Evolutionary conservation across 768 basidiomycete genomes (phyloP).

Genomic region (Rhizopogon roseolus): DNA sequence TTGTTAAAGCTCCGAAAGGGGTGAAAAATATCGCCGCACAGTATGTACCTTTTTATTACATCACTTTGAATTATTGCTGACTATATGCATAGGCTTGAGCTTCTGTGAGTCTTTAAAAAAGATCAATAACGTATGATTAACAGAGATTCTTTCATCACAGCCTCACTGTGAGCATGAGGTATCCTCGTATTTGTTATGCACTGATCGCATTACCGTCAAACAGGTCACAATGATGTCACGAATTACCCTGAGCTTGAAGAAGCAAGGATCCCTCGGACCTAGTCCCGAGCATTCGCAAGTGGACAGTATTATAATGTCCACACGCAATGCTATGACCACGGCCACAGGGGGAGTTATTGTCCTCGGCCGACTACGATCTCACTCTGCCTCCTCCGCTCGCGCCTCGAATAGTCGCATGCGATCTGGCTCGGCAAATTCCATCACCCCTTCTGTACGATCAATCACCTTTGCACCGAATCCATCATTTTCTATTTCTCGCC

Average conservation of each 20-base stretch:
- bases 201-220: slow-evolving; percentile 2
- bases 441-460: not conserved
- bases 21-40: slow-evolving; percentile 34
- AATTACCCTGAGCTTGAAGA: slow-evolving; percentile 55
- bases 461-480: not conserved
- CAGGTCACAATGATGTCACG: slow-evolving; percentile 66
- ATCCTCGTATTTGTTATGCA: not conserved
- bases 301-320: not conserved
- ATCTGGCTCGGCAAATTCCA: slow-evolving; percentile 1
- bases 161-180: slow-evolving; percentile 8
- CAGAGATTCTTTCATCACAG: slow-evolving; percentile 26
- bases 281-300: too few species aligned
- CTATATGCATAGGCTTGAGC: slow-evolving; percentile 20
- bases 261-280: slow-evolving; percentile 14
- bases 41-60: slow-evolving; percentile 6
- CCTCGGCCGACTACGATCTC: not conserved
- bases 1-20: slow-evolving; percentile 21
- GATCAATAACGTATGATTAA: slow-evolving; percentile 29
- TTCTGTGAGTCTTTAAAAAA: slow-evolving; percentile 31
- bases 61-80: not conserved
- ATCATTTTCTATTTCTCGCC: not conserved
- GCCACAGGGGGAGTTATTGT: not conserved
- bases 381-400: not conserved
- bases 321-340: not conserved
- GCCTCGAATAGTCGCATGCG: not conserved